Base-by-base conservation (phyloP, 164 flowering plant species). In the Echeveria elegans region DNA sequence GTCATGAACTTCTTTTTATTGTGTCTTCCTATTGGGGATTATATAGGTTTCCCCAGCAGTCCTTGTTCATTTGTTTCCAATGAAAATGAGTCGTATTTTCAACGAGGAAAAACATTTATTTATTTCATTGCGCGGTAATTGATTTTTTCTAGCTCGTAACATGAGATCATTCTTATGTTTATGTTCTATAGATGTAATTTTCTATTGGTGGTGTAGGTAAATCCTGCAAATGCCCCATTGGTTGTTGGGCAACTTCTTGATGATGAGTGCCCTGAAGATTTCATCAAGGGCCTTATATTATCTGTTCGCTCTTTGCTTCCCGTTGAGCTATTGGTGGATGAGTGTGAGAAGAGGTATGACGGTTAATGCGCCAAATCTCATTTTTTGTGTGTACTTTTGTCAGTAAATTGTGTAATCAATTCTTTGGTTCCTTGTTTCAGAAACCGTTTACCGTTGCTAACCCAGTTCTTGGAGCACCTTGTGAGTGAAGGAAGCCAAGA, bases 401-500 rank as follows among this genome's bases (percentile, higher is more conserved):
- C n/a, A n/a, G n/a, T n/a, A n/a, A n/a, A n/a, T n/a, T n/a, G n/a
- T n/a, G n/a, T 45, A 2, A 30, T 37, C 61, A 19, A 31, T 26
- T 53, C 2, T 19, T 67, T 72, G 74, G 63, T 73, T 38, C 15
- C 48, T 61, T 70, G 36, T 67, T 64, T 80, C 86, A 94, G 99
- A 82, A 94, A 94, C 72, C 97, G 97, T 6, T 90, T 94, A 41
- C 96, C 96, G 8, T 77, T 94, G 34, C 96, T 94, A 5, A 89
- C 99, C 52, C 99, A 94, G 72, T 94, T 94, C 78, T 72, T 94
- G 80, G 98, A 94, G 88, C 98, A 94, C 83, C 96, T 94, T 66
- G 97, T 91, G 72, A 94, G 95, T 79, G 98, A 94, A 75, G 98
- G 99, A 76, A 94, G 99, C 81, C 97, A 88, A 75, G 99, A 94